phyloP scores from a whole-genome alignment of 768 basidiomycete genomes.

The Gymnopilus dilepis region DNA sequence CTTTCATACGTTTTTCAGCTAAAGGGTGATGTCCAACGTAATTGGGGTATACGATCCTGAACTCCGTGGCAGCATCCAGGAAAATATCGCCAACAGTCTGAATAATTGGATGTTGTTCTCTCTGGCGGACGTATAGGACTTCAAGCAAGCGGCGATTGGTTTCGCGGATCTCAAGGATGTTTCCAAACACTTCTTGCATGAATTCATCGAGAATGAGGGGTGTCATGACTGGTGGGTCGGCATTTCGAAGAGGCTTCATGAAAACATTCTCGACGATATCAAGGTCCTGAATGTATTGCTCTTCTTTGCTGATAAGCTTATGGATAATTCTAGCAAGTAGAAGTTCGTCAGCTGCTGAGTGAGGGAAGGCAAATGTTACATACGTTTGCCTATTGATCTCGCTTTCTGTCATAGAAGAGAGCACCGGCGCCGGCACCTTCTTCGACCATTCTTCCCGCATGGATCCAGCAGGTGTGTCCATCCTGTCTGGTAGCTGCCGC shows the following conservation, averaged over 20 bases:
- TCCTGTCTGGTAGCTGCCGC: constrained; percentile 28
- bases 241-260: constrained; percentile 51
- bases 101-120: constrained; percentile 83
- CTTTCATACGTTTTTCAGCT: constrained; percentile 85
- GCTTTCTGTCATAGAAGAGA: constrained; percentile 62
- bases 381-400: constrained; percentile 86
- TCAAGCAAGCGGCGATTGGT: constrained; percentile 84
- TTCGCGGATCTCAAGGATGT: constrained; percentile 82
- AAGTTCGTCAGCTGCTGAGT: background rate
- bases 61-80: constrained; percentile 84
- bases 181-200: constrained; percentile 87
- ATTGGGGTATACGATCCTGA: constrained; percentile 80
- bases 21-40: constrained; percentile 88
- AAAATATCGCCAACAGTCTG: constrained; percentile 89
- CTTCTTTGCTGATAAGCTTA: constrained; percentile 89
- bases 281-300: constrained; percentile 88
- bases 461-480: constrained; percentile 45
- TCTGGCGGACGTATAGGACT: constrained; percentile 83
- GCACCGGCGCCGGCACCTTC: constrained; percentile 45
- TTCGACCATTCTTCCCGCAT: constrained; percentile 57
- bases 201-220: constrained; percentile 75
- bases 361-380: constrained; percentile 21
- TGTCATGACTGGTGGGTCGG: constrained; percentile 51
- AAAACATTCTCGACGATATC: constrained; percentile 79
- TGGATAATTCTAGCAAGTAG: constrained; percentile 66